Evolutionary conservation across 345 rosid species (phyloP).

Genomic region (Bruguiera sexangula): DNA sequence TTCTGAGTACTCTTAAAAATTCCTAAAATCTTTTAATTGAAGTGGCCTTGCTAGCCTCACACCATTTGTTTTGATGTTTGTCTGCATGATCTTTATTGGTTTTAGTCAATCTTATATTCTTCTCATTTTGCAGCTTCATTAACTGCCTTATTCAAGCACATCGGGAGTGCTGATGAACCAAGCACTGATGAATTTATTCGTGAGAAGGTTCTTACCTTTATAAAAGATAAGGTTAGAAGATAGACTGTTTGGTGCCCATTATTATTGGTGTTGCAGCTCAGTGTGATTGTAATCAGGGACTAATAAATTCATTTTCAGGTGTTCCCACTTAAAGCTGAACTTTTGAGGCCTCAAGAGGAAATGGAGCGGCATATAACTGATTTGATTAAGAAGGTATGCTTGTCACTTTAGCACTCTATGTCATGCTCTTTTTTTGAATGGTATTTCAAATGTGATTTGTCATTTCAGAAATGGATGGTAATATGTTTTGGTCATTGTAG

Average conservation of each 20-base stretch:
- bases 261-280: not conserved
- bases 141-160: constrained; percentile 79
- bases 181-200: constrained; percentile 69
- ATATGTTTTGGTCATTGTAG: constrained; percentile 39
- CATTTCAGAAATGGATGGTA: not conserved
- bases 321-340: constrained; percentile 82
- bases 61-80: not conserved
- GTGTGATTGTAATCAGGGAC: constrained; percentile 9
- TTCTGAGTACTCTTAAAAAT: too few species aligned
- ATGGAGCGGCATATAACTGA: constrained; percentile 95
- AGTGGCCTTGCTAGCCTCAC: too few species aligned
- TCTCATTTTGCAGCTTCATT: constrained; percentile 62
- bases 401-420: not conserved
- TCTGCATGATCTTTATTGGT: not conserved
- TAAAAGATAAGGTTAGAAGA: constrained; percentile 77
- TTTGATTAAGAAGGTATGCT: constrained; percentile 72
- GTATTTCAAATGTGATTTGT: not conserved
- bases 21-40: too few species aligned
- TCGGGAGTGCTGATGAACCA: constrained; percentile 70
- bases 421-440: constrained; percentile 1
- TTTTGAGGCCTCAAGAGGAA: constrained; percentile 90
- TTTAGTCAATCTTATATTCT: not conserved
- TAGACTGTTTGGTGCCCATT: not conserved
- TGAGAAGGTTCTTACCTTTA: constrained; percentile 76
- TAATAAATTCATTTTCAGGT: constrained; percentile 47